Percentiles rank a stretch among this genome's conserved stretches.
Evolutionary conservation across 805 yeast genomes (phyloP).

Genomic region (Kodamaea neixiangensis): DNA sequence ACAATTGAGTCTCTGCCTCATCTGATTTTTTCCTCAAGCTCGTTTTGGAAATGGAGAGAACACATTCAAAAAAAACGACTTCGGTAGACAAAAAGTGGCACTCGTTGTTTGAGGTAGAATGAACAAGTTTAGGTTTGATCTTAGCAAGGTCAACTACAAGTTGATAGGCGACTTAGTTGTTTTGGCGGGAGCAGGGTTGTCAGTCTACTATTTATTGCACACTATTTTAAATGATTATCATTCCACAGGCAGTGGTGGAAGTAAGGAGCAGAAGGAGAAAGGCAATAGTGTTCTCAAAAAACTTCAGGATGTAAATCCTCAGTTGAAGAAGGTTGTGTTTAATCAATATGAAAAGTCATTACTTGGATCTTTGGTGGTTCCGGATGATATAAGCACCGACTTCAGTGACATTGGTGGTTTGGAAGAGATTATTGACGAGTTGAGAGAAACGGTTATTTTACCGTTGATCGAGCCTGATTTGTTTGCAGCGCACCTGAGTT

Average conservation of each 20-base stretch:
- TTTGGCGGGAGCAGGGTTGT: constrained; percentile 62
- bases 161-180: constrained; percentile 44
- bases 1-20: constrained; percentile 2
- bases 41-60: neutral
- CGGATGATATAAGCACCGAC: constrained; percentile 74
- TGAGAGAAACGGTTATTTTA: constrained; percentile 83
- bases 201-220: constrained; percentile 63
- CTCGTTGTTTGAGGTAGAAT: too few relatives aligned
- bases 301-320: constrained; percentile 55
- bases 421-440: constrained; percentile 76
- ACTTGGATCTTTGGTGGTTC: constrained; percentile 75
- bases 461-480: constrained; percentile 78
- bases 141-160: constrained; percentile 41
- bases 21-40: constrained; percentile 3
- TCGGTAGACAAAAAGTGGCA: neutral
- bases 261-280: constrained; percentile 65
- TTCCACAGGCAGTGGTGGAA: constrained; percentile 18
- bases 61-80: neutral
- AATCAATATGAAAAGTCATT: constrained; percentile 79
- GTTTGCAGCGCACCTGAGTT: constrained; percentile 63
- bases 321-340: constrained; percentile 50
- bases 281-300: constrained; percentile 46
- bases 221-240: constrained; percentile 37
- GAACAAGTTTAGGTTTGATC: constrained; percentile 36
- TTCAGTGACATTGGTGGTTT: constrained; percentile 91